Conservation (phyloP, 2,329 filamentous ascomycete genomes). For the Emergomyces africanus region DNA sequence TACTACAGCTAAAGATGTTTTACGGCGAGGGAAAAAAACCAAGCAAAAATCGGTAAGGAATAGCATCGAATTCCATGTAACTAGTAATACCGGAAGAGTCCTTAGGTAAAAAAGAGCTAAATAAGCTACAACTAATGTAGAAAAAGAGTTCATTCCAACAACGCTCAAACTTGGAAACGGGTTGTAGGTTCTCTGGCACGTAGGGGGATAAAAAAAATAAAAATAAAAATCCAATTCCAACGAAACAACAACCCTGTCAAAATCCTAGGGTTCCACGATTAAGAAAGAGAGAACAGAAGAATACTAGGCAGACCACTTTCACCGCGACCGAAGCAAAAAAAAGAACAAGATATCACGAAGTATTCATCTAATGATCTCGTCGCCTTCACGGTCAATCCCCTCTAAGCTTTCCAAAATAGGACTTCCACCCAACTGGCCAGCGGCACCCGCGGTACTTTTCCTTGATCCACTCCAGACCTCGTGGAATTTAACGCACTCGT, state of each 20-base stretch:
- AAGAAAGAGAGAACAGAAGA: constrained; percentile 4
- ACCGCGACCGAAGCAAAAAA: background rate
- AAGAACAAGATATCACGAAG: constrained; percentile 17
- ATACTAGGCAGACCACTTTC: background rate
- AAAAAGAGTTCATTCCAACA: background rate
- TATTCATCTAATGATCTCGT: constrained; percentile 52
- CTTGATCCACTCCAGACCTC: constrained; percentile 70
- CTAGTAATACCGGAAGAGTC: background rate
- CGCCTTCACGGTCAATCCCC: constrained; percentile 49
- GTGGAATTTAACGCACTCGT: constrained; percentile 88
- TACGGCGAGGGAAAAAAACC: background rate
- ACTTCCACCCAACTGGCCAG: constrained; percentile 63
- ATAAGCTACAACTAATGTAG: background rate
- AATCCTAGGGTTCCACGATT: background rate
- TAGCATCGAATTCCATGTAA: background rate
- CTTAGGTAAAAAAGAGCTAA: background rate
- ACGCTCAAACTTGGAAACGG: background rate
- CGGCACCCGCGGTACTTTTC: constrained; percentile 40
- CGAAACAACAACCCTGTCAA: background rate
- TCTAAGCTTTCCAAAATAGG: constrained; percentile 73
- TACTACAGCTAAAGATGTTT: background rate
- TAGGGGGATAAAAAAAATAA: background rate
- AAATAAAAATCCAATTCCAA: background rate
- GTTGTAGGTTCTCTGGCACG: background rate
- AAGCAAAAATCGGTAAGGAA: background rate